Base-by-base conservation (phyloP, 1,139 yeast genomes). In the Geotrichum restrictum region DNA sequence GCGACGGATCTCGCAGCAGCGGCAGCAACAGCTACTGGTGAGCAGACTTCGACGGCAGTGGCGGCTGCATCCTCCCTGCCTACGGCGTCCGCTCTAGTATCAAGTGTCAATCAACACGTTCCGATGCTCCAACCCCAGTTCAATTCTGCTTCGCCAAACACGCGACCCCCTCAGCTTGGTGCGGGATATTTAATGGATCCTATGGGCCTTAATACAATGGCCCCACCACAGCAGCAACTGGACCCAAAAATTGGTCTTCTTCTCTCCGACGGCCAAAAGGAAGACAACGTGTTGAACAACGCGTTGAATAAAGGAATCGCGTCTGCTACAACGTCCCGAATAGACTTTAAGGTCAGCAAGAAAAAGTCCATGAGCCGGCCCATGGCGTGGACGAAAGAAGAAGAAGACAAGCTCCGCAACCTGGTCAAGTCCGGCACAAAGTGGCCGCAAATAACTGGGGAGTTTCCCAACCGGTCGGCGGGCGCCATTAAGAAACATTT, bases 401-500 rank as follows among this genome's bases (percentile, higher is more conserved):
- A 62, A 49, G 64, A 62, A 41, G 64, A 60, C 32, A 54, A 57
- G 46, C 59, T 64, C 21, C 62, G 63, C 24, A 56, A 57, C n/a
- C 56, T 64, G 13, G 67, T 64, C 33, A 64, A 63, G 45, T 54
- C 60, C 4, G 68, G 68, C 16, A 61, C 64, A n/a, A 64, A 65
- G 42, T 65, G 69, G 69, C 61, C 63, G 16, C 60, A 61, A 11
- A 65, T 65, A 41, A 63, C 64, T 8, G 52, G 56, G 13, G 64
- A 60, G 40, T 65, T 65, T 45, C 69, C 68, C 8, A 61, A 65
- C 38, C 60, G 69, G 18, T 60, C 65, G 2, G 67, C 69, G 2
- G 68, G 68, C 8, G 69, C 69, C 11, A 65, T 65, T 50, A 65
- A 65, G 45, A 65, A 65, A 60, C 69, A 65, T 49, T 65, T 60